Conservation (phyloP, 306 rosid genomes). For the Gastrolobium villosum region DNA sequence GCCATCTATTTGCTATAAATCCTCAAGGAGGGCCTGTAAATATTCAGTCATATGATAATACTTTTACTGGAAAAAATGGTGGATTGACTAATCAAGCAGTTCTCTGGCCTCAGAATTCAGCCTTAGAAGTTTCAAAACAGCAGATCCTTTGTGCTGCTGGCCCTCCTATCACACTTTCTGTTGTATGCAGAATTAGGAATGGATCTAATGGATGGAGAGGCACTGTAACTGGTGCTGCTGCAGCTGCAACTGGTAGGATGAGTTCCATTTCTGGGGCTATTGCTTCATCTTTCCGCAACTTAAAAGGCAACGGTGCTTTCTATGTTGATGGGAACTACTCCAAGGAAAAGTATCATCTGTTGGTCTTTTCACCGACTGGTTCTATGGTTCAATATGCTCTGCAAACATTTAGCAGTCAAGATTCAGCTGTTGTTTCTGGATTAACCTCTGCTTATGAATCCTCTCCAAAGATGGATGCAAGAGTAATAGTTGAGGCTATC, state of each 20-base stretch:
- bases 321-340: constrained; percentile 52
- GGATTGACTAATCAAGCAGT: constrained; percentile 54
- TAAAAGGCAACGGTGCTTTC: constrained; percentile 59
- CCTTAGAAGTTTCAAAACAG: constrained; percentile 54
- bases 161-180: constrained; percentile 70
- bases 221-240: constrained; percentile 81
- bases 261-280: constrained; percentile 68
- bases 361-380: constrained; percentile 78
- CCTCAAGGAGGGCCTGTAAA: constrained; percentile 73
- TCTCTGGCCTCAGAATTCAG: constrained; percentile 51
- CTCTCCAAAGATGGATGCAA: constrained; percentile 57
- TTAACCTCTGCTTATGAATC: constrained; percentile 56
- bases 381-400: constrained; percentile 74
- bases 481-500: constrained; percentile 75
- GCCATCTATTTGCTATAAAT: constrained; percentile 86
- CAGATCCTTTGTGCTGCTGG: constrained; percentile 55
- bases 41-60: constrained; percentile 55
- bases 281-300: constrained; percentile 72
- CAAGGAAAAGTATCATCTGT: constrained; percentile 64
- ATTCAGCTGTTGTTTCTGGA: constrained; percentile 54
- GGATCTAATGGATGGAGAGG: constrained; percentile 83
- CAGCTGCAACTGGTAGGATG: constrained; percentile 75
- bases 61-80: constrained; percentile 53
- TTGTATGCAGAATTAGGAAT: constrained; percentile 74
- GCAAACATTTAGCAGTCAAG: constrained; percentile 53